phyloP scores from a whole-genome alignment of 768 basidiomycete species.

The Mycena floridula region DNA sequence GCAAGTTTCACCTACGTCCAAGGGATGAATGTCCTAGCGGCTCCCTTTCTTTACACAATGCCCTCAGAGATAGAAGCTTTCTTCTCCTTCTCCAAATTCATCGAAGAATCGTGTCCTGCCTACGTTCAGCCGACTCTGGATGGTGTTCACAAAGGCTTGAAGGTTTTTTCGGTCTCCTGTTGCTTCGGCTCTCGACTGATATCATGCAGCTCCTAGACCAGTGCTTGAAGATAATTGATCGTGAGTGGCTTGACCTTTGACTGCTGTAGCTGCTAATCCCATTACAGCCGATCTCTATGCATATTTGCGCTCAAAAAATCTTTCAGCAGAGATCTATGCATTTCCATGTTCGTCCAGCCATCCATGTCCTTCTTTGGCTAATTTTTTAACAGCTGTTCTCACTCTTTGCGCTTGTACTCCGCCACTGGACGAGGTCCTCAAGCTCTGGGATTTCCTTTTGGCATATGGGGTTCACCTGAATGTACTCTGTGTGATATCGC shows the following conservation, averaged over 20 bases:
- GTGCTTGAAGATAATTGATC: conserved; percentile 88
- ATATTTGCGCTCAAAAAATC: conserved; percentile 52
- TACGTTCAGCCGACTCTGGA: conserved; percentile 96
- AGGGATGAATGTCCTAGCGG: conserved; percentile 98
- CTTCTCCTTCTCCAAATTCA: conserved; percentile 93
- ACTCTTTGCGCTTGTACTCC: conserved; percentile 97
- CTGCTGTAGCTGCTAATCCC: too few species aligned
- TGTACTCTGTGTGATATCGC: conserved; percentile 94
- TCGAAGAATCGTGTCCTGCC: conserved; percentile 90
- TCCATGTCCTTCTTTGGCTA: background rate
- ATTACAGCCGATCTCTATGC: background rate
- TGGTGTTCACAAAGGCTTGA: conserved; percentile 91
- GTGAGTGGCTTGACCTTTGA: conserved; percentile 75
- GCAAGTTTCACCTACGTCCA: conserved; percentile 95
- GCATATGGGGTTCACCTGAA: conserved; percentile 97
- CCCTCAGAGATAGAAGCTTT: conserved; percentile 98
- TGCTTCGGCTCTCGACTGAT: background rate
- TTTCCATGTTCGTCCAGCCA: conserved; percentile 74
- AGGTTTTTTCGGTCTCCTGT: conserved; percentile 53
- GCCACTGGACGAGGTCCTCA: conserved; percentile 89
- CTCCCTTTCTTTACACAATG: conserved; percentile 96
- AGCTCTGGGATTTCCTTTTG: conserved; percentile 95
- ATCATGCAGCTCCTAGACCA: conserved; percentile 75
- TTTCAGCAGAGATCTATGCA: conserved; percentile 94
- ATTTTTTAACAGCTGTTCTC: conserved; percentile 60